phyloP scores from a whole-genome alignment of 495 filamentous ascomycete genomes.

The Talaromyces liani region DNA sequence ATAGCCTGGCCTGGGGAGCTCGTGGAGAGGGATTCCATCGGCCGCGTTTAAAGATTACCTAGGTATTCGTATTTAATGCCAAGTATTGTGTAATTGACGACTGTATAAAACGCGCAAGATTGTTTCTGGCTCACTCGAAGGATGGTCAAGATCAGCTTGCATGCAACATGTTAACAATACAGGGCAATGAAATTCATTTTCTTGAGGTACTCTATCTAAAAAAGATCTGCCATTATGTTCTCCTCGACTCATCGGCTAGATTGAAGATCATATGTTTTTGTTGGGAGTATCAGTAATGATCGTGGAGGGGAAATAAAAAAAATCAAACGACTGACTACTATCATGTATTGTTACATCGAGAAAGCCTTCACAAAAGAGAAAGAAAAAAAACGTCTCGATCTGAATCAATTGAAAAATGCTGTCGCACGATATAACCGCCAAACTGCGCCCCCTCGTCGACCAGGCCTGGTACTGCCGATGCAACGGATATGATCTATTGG shows the following conservation, averaged over 20 bases:
- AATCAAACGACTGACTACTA: too few species aligned
- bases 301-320: too few species aligned
- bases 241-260: neutral
- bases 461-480: slow-evolving; percentile 32
- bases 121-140: neutral
- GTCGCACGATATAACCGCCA: neutral
- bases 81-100: neutral
- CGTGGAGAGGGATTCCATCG: neutral
- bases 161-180: too few species aligned
- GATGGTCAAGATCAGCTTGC: too few species aligned
- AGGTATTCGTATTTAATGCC: neutral
- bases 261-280: too few species aligned
- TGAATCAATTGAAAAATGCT: neutral
- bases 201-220: too few species aligned
- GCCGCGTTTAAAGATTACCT: neutral
- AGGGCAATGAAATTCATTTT: too few species aligned
- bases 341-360: neutral
- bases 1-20: neutral
- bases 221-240: neutral
- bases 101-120: neutral
- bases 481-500: slow-evolving; percentile 37
- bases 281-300: too few species aligned
- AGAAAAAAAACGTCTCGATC: neutral
- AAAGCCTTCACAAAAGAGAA: neutral
- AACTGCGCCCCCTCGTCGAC: neutral